phyloP scores from a whole-genome alignment of 192 early-diverging fungal species.

The Coemansia sp. region DNA sequence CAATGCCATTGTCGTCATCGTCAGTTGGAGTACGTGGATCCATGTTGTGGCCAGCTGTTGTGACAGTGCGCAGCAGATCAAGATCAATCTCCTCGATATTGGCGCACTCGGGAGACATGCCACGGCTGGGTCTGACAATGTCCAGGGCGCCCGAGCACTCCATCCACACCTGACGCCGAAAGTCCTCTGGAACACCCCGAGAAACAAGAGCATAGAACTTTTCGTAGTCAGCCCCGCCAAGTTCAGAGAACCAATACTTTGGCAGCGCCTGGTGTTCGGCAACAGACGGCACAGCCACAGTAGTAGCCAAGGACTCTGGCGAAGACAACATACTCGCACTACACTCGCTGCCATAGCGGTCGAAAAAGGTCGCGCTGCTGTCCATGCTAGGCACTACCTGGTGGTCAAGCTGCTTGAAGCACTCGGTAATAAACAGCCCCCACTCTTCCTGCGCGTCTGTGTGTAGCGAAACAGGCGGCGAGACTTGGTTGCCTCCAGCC shows the following conservation, averaged over 20 bases:
- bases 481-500: background rate
- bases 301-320: constrained; percentile 6
- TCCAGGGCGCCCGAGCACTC: constrained; percentile 43
- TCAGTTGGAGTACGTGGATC: background rate
- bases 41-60: background rate
- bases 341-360: background rate
- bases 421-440: constrained; percentile 31
- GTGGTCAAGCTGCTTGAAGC: constrained; percentile 17
- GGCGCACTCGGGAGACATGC: background rate
- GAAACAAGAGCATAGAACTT: constrained; percentile 27
- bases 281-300: constrained; percentile 14
- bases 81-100: constrained; percentile 48
- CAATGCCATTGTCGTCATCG: constrained; percentile 4
- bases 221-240: constrained; percentile 2
- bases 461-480: constrained; percentile 18
- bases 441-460: constrained; percentile 29
- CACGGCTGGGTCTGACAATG: background rate
- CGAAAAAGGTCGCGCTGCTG: constrained; percentile 10
- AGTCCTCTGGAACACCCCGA: constrained; percentile 31
- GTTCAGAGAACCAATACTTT: constrained; percentile 21
- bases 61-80: constrained; percentile 35
- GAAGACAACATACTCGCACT: background rate
- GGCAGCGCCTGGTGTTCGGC: constrained; percentile 15
- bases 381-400: constrained; percentile 20
- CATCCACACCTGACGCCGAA: constrained; percentile 49